These are phyloP conservation scores for Monilinia fructigena DNA, from an alignment of 2,329 filamentous ascomycete species.

Conservation along the genomic window DNA sequence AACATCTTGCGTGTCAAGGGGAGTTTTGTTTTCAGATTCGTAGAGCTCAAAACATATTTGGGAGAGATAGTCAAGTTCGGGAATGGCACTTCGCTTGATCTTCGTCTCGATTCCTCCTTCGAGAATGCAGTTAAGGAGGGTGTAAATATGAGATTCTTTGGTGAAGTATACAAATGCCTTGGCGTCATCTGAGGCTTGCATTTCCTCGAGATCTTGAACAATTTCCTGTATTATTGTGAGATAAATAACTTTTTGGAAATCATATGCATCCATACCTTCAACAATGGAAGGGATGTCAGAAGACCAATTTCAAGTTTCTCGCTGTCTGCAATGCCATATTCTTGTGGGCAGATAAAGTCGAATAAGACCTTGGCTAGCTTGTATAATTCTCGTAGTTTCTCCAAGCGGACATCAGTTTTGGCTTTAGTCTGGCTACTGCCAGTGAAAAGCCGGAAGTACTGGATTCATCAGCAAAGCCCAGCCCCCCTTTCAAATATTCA, in stretches of 20 bases:
- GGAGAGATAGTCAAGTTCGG: constrained; percentile 93
- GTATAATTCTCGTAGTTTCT: constrained; percentile 89
- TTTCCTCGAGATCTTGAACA: constrained; percentile 92
- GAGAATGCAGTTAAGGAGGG: constrained; percentile 93
- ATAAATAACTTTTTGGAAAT: neutral
- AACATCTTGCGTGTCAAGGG: constrained; percentile 35
- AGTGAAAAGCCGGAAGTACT: constrained; percentile 87
- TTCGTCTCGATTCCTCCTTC: constrained; percentile 97
- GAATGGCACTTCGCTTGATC: constrained; percentile 91
- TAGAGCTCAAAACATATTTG: constrained; percentile 99
- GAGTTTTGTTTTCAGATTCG: constrained; percentile 72
- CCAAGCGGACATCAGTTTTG: constrained; percentile 80
- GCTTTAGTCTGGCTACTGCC: constrained; percentile 71
- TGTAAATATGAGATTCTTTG: constrained; percentile 98
- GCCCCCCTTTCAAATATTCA: neutral
- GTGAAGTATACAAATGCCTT: constrained; percentile 99
- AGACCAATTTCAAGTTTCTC: constrained; percentile 99
- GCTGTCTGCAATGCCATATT: constrained; percentile 92
- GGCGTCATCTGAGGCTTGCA: constrained; percentile 89
- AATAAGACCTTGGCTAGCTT: constrained; percentile 92
- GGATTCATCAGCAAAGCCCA: constrained; percentile 24
- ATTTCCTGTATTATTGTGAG: constrained; percentile 65
- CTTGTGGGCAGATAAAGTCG: constrained; percentile 97
- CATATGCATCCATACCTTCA: constrained; percentile 48
- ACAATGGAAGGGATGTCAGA: constrained; percentile 84